These are phyloP conservation scores for Haematococcus sp. DNA, from an alignment of 139 green algal genomes.

Conservation along the genomic window DNA sequence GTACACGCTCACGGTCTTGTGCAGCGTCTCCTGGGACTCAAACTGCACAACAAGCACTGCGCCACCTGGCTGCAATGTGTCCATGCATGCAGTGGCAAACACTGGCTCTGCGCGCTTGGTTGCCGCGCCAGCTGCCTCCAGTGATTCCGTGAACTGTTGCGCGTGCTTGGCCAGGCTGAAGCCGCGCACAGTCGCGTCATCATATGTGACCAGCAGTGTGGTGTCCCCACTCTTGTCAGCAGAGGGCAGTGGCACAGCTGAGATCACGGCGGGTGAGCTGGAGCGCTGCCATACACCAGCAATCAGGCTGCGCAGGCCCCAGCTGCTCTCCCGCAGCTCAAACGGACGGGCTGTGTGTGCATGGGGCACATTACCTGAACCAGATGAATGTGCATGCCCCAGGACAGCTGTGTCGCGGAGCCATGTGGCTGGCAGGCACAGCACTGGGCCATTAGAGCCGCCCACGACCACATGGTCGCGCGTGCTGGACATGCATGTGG, in stretches of 20 bases:
- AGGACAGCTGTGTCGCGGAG: constrained; percentile 5
- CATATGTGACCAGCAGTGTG: constrained; percentile 38
- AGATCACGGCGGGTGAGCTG: constrained; percentile 9
- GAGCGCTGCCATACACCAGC: constrained; percentile 33
- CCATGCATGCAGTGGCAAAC: background rate
- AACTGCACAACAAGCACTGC: constrained; percentile 23
- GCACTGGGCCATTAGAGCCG: constrained; percentile 25
- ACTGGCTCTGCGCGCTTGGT: background rate
- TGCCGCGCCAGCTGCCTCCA: background rate
- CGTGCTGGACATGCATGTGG: constrained; percentile 28
- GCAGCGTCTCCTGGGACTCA: constrained; percentile 15
- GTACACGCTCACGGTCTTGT: constrained; percentile 10
- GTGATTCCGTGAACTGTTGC: constrained; percentile 10
- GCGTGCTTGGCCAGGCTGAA: constrained; percentile 21
- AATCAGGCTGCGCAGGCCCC: constrained; percentile 36
- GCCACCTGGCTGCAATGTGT: background rate
- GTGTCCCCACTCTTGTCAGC: background rate
- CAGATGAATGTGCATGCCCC: no score
- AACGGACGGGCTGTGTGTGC: constrained; percentile 7
- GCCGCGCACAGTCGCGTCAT: constrained; percentile 29
- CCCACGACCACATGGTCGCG: constrained; percentile 25
- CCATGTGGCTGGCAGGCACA: constrained; percentile 17
- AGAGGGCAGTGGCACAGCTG: background rate
- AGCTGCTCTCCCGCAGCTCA: constrained; percentile 33
- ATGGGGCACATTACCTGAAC: background rate